These are phyloP conservation scores for Xylaria sp. DNA, from an alignment of 2,329 filamentous ascomycete genomes.

Conservation along the genomic window DNA sequence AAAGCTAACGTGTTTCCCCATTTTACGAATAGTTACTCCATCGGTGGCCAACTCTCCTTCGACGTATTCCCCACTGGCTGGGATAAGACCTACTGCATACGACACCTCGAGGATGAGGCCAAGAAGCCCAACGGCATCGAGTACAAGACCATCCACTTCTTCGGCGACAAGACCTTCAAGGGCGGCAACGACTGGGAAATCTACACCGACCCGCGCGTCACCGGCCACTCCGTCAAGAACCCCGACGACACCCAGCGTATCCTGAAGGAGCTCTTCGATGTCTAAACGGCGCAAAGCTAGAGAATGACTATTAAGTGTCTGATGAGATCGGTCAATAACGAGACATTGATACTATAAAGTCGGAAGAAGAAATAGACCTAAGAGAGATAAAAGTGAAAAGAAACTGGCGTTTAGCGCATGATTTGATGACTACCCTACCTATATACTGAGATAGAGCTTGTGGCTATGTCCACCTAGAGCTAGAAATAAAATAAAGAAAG, in stretches of 20 bases:
- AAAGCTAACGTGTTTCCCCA: conserved; percentile 2
- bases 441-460: not conserved
- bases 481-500: not conserved
- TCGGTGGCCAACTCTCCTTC: conserved; percentile 97
- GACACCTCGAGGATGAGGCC: conserved; percentile 85
- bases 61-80: conserved; percentile 96
- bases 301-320: too few species aligned
- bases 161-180: conserved; percentile 92
- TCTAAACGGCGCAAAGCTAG: conserved; percentile 56
- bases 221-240: conserved; percentile 83
- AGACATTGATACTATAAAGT: not conserved
- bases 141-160: conserved; percentile 95
- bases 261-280: conserved; percentile 82
- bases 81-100: conserved; percentile 98
- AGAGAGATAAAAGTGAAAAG: conserved; percentile 5
- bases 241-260: conserved; percentile 85
- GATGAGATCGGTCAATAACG: not conserved
- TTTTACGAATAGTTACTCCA: conserved; percentile 76
- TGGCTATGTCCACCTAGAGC: not conserved
- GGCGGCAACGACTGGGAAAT: conserved; percentile 98
- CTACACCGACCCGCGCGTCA: conserved; percentile 81
- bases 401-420: not conserved
- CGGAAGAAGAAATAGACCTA: not conserved
- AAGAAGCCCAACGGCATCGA: conserved; percentile 74
- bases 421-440: conserved; percentile 3